phyloP scores from a whole-genome alignment of 2,329 filamentous ascomycete genomes.

The Pseudogymnoascus sp. region DNA sequence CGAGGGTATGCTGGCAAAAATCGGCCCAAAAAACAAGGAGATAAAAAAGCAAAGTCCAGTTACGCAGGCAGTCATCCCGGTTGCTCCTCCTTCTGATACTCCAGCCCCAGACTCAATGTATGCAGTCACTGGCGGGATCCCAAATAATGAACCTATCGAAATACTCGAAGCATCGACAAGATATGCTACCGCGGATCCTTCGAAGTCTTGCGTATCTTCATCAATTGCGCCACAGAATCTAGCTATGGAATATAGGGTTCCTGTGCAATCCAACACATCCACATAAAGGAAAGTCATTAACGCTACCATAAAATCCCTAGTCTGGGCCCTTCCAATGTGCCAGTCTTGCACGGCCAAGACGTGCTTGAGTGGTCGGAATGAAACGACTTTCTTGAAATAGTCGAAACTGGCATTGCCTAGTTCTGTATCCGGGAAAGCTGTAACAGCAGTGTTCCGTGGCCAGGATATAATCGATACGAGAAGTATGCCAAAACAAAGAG shows the following conservation, averaged over 20 bases:
- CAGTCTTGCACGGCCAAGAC: constrained; percentile 67
- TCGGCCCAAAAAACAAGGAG: constrained; percentile 80
- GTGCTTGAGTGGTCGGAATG: constrained; percentile 67
- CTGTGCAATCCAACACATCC: constrained; percentile 80
- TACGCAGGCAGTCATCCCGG: constrained; percentile 72
- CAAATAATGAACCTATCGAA: constrained; percentile 71
- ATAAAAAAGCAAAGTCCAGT: constrained; percentile 80
- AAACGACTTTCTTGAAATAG: constrained; percentile 82
- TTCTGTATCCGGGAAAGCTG: constrained; percentile 68
- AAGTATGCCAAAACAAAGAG: constrained; percentile 74
- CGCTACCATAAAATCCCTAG: constrained; percentile 71
- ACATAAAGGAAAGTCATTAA: constrained; percentile 87
- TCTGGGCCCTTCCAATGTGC: constrained; percentile 44
- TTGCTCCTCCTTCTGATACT: constrained; percentile 79
- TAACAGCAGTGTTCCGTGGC: constrained; percentile 68
- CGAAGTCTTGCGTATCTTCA: constrained; percentile 76
- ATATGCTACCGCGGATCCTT: constrained; percentile 76
- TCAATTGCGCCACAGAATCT: constrained; percentile 74
- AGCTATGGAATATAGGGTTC: constrained; percentile 84
- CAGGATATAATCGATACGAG: constrained; percentile 84
- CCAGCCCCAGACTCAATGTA: constrained; percentile 87
- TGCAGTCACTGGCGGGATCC: constrained; percentile 72
- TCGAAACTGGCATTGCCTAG: constrained; percentile 64
- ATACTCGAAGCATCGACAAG: constrained; percentile 74
- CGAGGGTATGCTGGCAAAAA: constrained; percentile 80